phyloP scores from a whole-genome alignment of 768 basidiomycete genomes.

The Neoboletus magnificus region DNA sequence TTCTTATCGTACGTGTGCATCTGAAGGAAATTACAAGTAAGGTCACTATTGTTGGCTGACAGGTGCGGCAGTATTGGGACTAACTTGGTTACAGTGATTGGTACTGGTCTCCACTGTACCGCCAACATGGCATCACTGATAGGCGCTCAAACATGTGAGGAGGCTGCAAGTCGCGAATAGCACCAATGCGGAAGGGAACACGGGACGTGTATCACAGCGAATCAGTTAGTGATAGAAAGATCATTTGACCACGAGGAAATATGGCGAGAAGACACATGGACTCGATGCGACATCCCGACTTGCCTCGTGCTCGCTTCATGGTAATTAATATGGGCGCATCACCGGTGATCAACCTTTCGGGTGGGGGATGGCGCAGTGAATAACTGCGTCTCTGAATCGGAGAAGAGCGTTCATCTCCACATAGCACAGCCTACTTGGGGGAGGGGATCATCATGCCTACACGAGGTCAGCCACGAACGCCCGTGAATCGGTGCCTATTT shows the following conservation, averaged over 20 bases:
- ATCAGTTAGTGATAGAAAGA: not conserved
- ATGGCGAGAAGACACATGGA: not conserved
- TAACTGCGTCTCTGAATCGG: not conserved
- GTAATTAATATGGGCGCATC: not conserved
- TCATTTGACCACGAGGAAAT: not conserved
- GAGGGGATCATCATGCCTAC: not conserved
- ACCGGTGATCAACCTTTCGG: not conserved
- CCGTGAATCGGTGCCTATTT: not conserved
- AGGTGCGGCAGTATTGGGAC: not conserved
- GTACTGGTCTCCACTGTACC: not conserved
- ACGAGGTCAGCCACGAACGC: not conserved
- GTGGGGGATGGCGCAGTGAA: not conserved
- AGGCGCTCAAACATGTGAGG: not conserved
- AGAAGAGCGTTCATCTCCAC: not conserved
- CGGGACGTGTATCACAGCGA: not conserved
- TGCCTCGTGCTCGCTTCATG: not conserved
- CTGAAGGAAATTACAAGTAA: not conserved
- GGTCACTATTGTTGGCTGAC: not conserved
- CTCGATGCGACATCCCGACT: not conserved
- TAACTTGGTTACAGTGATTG: not conserved
- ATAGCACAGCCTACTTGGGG: not conserved
- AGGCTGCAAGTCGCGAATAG: not conserved
- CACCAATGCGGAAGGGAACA: not conserved
- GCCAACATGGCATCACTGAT: not conserved
- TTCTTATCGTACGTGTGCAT: not conserved